Conservation (phyloP, 805 yeast species). For the Yarrowia bubula region DNA sequence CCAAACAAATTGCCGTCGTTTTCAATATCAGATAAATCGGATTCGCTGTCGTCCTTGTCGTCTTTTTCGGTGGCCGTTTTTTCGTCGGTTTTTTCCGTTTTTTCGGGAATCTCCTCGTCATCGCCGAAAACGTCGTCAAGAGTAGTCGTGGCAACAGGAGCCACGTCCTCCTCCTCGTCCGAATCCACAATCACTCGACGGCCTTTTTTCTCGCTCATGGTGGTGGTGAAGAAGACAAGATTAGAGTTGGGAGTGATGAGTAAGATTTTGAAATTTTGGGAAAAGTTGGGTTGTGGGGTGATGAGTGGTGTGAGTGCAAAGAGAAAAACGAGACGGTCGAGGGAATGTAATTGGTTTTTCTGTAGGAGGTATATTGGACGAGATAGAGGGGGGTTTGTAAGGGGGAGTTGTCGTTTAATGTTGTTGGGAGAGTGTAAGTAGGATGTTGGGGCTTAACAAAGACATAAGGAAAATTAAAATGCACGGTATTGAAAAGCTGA, state of each 20-base stretch:
- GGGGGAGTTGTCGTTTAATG: too few relatives aligned
- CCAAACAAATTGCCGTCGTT: conserved; percentile 26
- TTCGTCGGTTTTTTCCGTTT: conserved; percentile 13
- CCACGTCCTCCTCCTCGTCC: conserved; percentile 26
- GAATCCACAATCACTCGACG: conserved; percentile 28
- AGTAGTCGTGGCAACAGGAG: not conserved
- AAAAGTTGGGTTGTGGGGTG: too few relatives aligned
- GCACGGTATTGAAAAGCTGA: too few relatives aligned
- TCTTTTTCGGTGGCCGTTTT: conserved; percentile 4
- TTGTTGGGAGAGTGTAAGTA: too few relatives aligned
- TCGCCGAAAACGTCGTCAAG: conserved; percentile 15
- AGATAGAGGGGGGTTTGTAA: too few relatives aligned
- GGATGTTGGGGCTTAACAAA: too few relatives aligned
- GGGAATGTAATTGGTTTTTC: too few relatives aligned
- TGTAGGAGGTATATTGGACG: too few relatives aligned
- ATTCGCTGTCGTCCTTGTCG: not conserved
- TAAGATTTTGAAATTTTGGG: too few relatives aligned
- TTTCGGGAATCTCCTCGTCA: not conserved
- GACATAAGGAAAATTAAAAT: too few relatives aligned
- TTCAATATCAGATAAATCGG: conserved; percentile 7
- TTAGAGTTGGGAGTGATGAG: not conserved
- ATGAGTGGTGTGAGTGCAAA: too few relatives aligned
- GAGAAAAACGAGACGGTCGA: not conserved
- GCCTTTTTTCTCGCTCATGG: conserved; percentile 26
- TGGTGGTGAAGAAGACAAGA: not conserved